Evolutionary conservation across 1,284 basidiomycete genomes (phyloP), one percentile per base, ranked within the genome.

Genomic region (Phaffia rhodozyma): DNA sequence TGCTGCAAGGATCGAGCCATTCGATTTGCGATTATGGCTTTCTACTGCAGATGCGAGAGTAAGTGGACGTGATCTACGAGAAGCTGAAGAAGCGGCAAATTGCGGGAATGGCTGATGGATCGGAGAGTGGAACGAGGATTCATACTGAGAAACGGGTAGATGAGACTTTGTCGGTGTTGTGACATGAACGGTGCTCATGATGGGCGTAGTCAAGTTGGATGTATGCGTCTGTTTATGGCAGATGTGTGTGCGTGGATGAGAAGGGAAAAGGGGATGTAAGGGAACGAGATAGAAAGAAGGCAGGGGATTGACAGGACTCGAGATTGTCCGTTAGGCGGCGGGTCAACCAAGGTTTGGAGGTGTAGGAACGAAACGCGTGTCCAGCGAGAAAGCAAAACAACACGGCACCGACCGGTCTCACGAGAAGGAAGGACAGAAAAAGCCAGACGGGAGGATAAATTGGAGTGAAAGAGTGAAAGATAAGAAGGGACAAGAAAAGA

Each of bases 281-380:
- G 21, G 57, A 32, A 29, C 16, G 4, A n/a, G 30, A 47, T 20
- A 29, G 23, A 23, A 48, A 48, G n/a, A 49, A 58, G n/a, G 23
- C 21, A 29, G 16, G 16, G 38, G 57, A 30, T 48, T 43, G 20
- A 21, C 43, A 43, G 21, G 11, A 18, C 23, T 43, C 20, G 7
- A n/a, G n/a, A 18, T 29, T 43, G n/a, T 25, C 18, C 25, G 57
- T 29, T 21, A 29, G 43, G 43, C 6, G 23, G 57, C 38, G 13
- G 43, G 57, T 23, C 13, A 43, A 47, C 13, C 18, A 11, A 43
- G 23, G n/a, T 20, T 49, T 43, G 57, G 11, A 38, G 56, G 62
- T 16, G 58, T 48, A 1, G 57, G 43, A 11, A 67, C 66, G 4
- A 69, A 61, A 20, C 61, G 56, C 27, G 59, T 54, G 63, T 66